These are phyloP conservation scores for Aspergillus heteromorphus DNA, from an alignment of 495 filamentous ascomycete species.

Conservation along the genomic window DNA sequence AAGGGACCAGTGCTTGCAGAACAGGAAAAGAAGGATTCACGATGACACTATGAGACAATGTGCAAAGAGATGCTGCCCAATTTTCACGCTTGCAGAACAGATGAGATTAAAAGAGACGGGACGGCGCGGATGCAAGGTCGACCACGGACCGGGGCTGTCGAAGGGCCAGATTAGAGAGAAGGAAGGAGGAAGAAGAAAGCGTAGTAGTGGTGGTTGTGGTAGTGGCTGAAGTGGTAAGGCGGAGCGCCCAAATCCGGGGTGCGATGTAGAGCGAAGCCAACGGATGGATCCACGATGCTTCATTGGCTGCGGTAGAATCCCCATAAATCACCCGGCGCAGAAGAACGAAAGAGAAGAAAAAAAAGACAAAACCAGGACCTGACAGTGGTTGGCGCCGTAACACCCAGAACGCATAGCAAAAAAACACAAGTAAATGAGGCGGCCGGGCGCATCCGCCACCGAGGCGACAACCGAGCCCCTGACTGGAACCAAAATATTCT, in stretches of 20 bases:
- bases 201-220: conserved; percentile 5
- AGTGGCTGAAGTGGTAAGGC: too few relatives aligned
- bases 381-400: conserved; percentile 15
- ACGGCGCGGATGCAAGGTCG: conserved; percentile 12
- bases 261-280: conserved; percentile 19
- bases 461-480: conserved; percentile 1
- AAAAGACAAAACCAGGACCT: conserved; percentile 11
- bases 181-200: conserved; percentile 10
- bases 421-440: conserved; percentile 4
- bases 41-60: conserved; percentile 13
- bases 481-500: conserved; percentile 19
- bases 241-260: conserved; percentile 12
- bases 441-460: conserved; percentile 3
- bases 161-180: not conserved
- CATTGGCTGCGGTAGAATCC: conserved; percentile 8
- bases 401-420: conserved; percentile 16
- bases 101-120: conserved; percentile 12
- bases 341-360: conserved; percentile 3
- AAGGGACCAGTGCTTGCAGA: not conserved
- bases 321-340: conserved; percentile 10
- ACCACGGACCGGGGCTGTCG: not conserved
- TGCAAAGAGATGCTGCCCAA: conserved; percentile 15
- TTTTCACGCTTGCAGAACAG: conserved; percentile 20
- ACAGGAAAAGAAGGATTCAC: conserved; percentile 12
- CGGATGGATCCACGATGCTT: conserved; percentile 9